These are phyloP conservation scores for Acephala macrosclerotiorum DNA, from an alignment of 2,329 filamentous ascomycete genomes.

Conservation along the genomic window DNA sequence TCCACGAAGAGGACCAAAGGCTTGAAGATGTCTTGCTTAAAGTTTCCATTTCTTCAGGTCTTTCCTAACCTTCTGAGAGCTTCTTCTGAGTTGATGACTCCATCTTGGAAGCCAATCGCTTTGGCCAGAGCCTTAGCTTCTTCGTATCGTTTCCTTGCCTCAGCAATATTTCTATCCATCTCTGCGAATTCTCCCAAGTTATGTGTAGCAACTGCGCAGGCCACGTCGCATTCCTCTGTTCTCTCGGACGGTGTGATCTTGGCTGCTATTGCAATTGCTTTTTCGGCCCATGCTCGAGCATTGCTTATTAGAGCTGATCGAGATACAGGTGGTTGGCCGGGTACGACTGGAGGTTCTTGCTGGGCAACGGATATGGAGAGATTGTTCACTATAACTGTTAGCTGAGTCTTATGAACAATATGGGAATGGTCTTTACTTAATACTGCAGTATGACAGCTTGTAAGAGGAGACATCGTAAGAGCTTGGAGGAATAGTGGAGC, in stretches of 20 bases:
- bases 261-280: constrained; percentile 72
- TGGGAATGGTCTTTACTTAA: constrained; percentile 63
- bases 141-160: constrained; percentile 73
- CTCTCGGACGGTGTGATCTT: constrained; percentile 71
- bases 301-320: constrained; percentile 70
- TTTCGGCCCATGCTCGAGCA: constrained; percentile 79
- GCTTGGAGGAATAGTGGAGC: constrained; percentile 89
- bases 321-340: constrained; percentile 53
- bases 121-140: constrained; percentile 71
- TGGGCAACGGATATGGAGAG: constrained; percentile 75
- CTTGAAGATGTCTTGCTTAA: not conserved
- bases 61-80: constrained; percentile 50
- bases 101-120: constrained; percentile 59
- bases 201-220: constrained; percentile 83
- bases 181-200: constrained; percentile 87
- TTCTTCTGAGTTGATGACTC: constrained; percentile 59
- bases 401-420: not conserved
- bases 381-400: constrained; percentile 73
- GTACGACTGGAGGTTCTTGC: constrained; percentile 45
- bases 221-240: constrained; percentile 81
- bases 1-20: not conserved
- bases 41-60: not conserved
- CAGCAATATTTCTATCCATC: constrained; percentile 69
- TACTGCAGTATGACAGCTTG: constrained; percentile 78
- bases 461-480: constrained; percentile 69